phyloP scores from a whole-genome alignment of 306 rosid genomes.

The Begonia masoniana region DNA sequence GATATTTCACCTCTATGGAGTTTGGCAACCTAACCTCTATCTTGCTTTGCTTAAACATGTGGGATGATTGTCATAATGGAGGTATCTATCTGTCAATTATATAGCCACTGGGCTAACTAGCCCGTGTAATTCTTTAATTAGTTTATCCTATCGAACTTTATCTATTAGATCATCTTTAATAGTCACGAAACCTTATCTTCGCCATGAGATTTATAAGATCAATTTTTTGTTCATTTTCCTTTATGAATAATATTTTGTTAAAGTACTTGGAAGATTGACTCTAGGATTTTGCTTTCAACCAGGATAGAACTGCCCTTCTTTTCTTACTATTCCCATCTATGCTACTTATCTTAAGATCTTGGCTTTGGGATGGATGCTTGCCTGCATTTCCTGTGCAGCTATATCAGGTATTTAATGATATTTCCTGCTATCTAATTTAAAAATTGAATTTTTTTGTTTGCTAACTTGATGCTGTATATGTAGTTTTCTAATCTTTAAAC shows the following conservation, averaged over 20 bases:
- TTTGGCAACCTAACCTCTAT: no score
- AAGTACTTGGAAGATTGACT: neutral
- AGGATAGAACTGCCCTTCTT: constrained; percentile 91
- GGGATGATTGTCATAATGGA: no score
- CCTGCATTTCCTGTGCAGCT: constrained; percentile 94
- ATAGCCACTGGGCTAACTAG: no score
- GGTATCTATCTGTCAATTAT: no score
- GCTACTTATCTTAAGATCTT: constrained; percentile 72
- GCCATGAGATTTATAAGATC: no score
- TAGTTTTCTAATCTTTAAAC: constrained; percentile 8
- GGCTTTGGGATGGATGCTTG: constrained; percentile 93
- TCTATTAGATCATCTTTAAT: no score
- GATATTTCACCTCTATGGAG: no score
- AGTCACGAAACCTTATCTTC: no score
- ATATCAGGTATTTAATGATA: constrained; percentile 50
- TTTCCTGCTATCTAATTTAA: neutral
- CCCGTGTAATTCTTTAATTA: no score
- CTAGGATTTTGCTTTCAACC: constrained; percentile 28
- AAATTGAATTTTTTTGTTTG: neutral
- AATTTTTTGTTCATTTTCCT: neutral
- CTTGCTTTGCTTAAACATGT: no score
- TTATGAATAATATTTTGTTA: no score
- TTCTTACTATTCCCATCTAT: constrained; percentile 74
- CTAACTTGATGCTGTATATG: neutral
- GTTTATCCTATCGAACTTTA: no score